Percentiles rank a stretch among this genome's conserved stretches.
phyloP scores from a whole-genome alignment of 768 basidiomycete species.

The Candolleomyces eurysporus region DNA sequence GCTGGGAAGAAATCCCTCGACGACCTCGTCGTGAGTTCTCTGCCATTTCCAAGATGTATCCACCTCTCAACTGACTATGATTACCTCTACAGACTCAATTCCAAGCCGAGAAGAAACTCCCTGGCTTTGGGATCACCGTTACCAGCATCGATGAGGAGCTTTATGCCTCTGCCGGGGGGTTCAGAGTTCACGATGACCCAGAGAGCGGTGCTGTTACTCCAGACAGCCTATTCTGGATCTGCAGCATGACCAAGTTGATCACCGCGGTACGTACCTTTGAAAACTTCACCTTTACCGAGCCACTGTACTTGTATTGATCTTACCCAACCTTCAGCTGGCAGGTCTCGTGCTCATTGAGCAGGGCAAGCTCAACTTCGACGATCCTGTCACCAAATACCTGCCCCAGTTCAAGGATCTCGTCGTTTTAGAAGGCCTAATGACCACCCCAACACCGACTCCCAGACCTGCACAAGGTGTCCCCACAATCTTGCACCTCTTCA shows the following conservation, averaged over 20 bases:
- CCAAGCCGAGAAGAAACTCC: slow-evolving; percentile 16
- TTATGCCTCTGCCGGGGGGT: slow-evolving; percentile 22
- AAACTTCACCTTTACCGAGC: too few species aligned
- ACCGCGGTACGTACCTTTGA: slow-evolving; percentile 17
- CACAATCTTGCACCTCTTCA: slow-evolving; percentile 23
- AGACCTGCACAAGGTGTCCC: slow-evolving; percentile 20
- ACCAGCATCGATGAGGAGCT: slow-evolving; percentile 21
- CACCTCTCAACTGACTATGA: too few species aligned
- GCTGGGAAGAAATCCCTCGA: slow-evolving; percentile 4
- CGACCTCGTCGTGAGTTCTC: background rate
- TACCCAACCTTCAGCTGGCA: slow-evolving; percentile 21
- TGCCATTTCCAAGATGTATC: background rate
- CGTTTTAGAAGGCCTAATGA: slow-evolving; percentile 14
- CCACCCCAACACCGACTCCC: slow-evolving; percentile 4
- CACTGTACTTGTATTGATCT: background rate
- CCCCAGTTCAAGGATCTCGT: slow-evolving; percentile 3
- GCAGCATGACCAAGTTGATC: slow-evolving; percentile 31
- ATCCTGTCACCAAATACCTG: slow-evolving; percentile 16
- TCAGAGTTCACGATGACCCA: slow-evolving; percentile 22
- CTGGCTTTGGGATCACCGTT: slow-evolving; percentile 24
- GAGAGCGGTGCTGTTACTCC: slow-evolving; percentile 20
- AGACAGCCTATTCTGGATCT: slow-evolving; percentile 29
- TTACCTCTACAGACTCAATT: slow-evolving; percentile 14
- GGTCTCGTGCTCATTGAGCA: slow-evolving; percentile 32
- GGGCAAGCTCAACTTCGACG: slow-evolving; percentile 26